Percentiles rank a stretch among this genome's conserved stretches.
These are phyloP conservation scores for Candida anglica DNA, from an alignment of 805 yeast genomes.

Conservation along the genomic window DNA sequence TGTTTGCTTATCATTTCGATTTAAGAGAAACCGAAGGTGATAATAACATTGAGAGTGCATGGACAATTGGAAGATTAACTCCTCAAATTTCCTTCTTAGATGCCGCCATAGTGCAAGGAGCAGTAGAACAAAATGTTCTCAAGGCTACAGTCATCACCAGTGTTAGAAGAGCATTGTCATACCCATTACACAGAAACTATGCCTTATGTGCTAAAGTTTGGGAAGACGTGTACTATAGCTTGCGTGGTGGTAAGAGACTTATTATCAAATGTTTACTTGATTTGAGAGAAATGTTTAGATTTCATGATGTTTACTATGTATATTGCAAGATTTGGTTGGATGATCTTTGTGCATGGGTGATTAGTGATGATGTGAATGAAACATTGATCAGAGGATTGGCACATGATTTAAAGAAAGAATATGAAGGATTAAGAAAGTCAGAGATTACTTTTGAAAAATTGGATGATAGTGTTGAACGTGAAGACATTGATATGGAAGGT, in stretches of 20 bases:
- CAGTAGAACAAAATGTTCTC: conserved; percentile 28
- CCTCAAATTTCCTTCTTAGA: conserved; percentile 80
- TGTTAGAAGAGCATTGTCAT: conserved; percentile 69
- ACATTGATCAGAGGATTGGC: conserved; percentile 58
- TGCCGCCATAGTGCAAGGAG: conserved; percentile 38
- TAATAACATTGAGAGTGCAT: conserved; percentile 80
- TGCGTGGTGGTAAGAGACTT: conserved; percentile 66
- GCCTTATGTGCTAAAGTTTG: conserved; percentile 58
- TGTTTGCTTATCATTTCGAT: conserved; percentile 77
- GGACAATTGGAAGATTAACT: conserved; percentile 85
- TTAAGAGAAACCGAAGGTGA: conserved; percentile 67
- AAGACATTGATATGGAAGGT: conserved; percentile 4
- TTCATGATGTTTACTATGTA: conserved; percentile 79
- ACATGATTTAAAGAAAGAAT: conserved; percentile 53
- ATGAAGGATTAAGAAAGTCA: conserved; percentile 31
- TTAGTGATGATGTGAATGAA: conserved; percentile 58
- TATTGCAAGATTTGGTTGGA: conserved; percentile 74
- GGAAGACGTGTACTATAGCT: conserved; percentile 65
- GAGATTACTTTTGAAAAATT: conserved; percentile 57
- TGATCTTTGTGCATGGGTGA: conserved; percentile 74
- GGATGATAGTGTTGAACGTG: conserved; percentile 10
- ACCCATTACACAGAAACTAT: conserved; percentile 76
- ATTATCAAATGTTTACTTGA: conserved; percentile 59
- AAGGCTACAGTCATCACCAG: conserved; percentile 56
- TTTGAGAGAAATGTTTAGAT: conserved; percentile 69